Evolutionary conservation across 176 grass and related monocot genomes (phyloP), one percentile per base, ranked within the genome.

Genomic region (Alloteropsis semialata): DNA sequence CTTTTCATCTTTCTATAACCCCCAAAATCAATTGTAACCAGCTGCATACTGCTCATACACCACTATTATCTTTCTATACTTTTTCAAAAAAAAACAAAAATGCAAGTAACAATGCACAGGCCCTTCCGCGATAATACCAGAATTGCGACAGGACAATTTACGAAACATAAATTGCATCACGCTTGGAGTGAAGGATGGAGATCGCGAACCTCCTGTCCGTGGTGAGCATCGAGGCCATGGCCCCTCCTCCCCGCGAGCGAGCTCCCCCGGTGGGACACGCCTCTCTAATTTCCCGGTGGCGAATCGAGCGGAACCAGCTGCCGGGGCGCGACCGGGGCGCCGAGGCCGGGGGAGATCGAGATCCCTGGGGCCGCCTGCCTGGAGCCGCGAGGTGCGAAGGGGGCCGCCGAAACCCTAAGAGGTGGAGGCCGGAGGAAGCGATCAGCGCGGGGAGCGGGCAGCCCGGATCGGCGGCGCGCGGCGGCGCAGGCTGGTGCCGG

Each of bases 201-300:
- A 65, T 83, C 30, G 27, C 48, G 58, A 73, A 90, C 88, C 88
- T 90, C 84, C 82, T 83, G 79, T 90, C 88, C 50, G 84, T 55
- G 49, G 74, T 75, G 75, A 90, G 88, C 53, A 74, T 83, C 59
- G 88, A 90, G 41, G 84, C 75, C 88, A 90, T 90, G 59, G 68
- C 80, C 59, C 58, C 82, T 72, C 79, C 51, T 45, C 68, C 25
- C 34, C 27, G 18, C 78, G 77, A 77, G 64, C 45, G 43, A 17
- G 43, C 42, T 72, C 75, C 56, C 68, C 7, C 12, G 1, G 36
- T 13, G 1, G 63, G 34, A 65, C 13, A 46, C 37, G 29, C 70
- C 45, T 46, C 72, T 25, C 65, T 10, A 89, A 84, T 75, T 79
- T 53, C 75, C 29, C 32, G 34, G 21, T 11, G 24, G 58, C 49